Base-by-base conservation (phyloP, 2,329 filamentous ascomycete species). In the Epichloe gansuensis region DNA sequence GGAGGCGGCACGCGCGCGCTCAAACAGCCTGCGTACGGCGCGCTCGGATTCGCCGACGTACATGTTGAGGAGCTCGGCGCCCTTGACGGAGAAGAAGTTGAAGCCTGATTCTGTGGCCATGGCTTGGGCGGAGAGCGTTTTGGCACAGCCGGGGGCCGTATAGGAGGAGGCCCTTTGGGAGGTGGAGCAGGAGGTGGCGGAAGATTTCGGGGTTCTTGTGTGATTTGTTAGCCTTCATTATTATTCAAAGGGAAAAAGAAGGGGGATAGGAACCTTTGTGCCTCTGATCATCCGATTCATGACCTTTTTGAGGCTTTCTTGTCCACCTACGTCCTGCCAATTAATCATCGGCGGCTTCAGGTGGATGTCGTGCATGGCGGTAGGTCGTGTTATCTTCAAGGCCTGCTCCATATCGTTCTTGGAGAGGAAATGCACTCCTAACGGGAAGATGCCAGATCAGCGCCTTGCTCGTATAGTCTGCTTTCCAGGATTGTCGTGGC, bases 111-210 rank as follows among this genome's bases (percentile, higher is more conserved):
- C 90, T 6, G 89, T 95, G 15, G 91, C 91, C 60, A 95, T 81
- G 31, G 91, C 91, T 65, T 95, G 90, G 0, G 91, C 91, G 0
- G 83, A 89, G 65, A 96, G 80, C 0, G 91, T 97, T 70, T 97
- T 97, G 57, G 90, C 94, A 69, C 91, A 96, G 3, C 91, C 91
- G 0, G 91, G 91, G 91, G 0, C 91, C 91, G 66, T 95, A 96
- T 3, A 97, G 77, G 6, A 97, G 76, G 15, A 95, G 80, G 0
- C 91, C 90, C 63, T 91, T 94, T 52, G 85, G 84, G 0, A 84
- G 82, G 35, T 77, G 76, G 25, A 67, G 70, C 48, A 75, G 70
- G 54, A 71, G 65, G 51, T 64, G 60, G 28, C 61, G 56, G 47
- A 64, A 60, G 47, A 63, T 58, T 52, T 69, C 67, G 4, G 67